Evolutionary conservation across 2,329 filamentous ascomycete genomes (phyloP).

Genomic region (Pseudogymnoascus sp.): DNA sequence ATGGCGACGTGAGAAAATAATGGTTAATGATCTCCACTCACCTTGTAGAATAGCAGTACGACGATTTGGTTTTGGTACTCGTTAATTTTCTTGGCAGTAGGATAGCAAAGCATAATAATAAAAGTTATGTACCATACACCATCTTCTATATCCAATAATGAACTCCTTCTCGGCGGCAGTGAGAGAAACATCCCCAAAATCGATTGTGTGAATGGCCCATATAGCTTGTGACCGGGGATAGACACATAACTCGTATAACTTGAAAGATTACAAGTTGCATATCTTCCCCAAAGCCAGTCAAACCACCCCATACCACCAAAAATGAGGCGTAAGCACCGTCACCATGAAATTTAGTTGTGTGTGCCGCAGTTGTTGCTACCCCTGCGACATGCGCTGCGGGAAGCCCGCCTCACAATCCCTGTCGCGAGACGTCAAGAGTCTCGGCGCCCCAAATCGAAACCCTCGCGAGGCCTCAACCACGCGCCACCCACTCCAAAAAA

Average conservation of each 20-base stretch:
- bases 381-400: constrained; percentile 3
- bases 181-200: neutral
- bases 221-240: neutral
- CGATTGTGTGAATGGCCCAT: neutral
- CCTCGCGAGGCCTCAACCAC: neutral
- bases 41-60: neutral
- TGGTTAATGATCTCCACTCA: neutral
- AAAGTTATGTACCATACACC: neutral
- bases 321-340: neutral
- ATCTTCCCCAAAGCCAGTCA: neutral
- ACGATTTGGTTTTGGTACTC: neutral
- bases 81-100: neutral
- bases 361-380: neutral
- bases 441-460: neutral
- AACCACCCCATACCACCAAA: neutral
- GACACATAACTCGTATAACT: neutral
- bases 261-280: neutral
- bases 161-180: neutral
- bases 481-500: neutral
- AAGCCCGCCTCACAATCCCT: constrained; percentile 7
- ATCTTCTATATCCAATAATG: neutral
- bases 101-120: neutral
- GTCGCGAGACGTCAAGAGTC: constrained; percentile 8
- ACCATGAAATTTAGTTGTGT: neutral
- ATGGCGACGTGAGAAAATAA: neutral